A percentile compares a stretch with the other conserved stretches of the same genome.
Conservation (phyloP, 2,329 filamentous ascomycete species). For the Ceratocystis diversiconidia region DNA sequence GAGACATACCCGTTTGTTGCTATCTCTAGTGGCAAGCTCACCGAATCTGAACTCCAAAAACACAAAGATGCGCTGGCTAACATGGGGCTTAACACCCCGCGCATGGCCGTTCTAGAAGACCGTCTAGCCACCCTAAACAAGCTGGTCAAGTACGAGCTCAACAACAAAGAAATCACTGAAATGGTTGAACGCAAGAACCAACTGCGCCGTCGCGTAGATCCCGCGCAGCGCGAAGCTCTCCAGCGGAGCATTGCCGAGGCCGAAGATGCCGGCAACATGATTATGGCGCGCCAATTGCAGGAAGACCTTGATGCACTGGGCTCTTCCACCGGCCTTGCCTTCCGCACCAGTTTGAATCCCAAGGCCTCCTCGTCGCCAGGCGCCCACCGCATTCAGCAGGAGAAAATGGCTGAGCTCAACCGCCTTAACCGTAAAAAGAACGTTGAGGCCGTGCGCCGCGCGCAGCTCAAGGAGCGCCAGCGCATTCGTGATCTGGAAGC, state of each 20-base stretch:
- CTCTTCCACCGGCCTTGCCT: constrained; percentile 53
- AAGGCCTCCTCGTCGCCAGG: constrained; percentile 32
- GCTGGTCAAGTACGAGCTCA: constrained; percentile 68
- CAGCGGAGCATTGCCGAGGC: constrained; percentile 53
- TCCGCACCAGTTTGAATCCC: constrained; percentile 49
- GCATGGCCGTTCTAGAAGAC: constrained; percentile 49
- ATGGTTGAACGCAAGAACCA: constrained; percentile 60
- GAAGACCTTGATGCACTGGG: constrained; percentile 49
- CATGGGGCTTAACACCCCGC: constrained; percentile 39
- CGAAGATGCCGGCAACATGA: constrained; percentile 46
- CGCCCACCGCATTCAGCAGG: constrained; percentile 51
- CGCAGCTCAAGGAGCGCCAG: constrained; percentile 67
- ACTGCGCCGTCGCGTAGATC: constrained; percentile 51
- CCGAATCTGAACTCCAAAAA: constrained; percentile 71
- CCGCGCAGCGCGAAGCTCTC: constrained; percentile 53
- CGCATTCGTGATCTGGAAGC: constrained; percentile 45
- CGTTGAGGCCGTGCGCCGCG: constrained; percentile 77
- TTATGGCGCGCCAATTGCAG: constrained; percentile 39
- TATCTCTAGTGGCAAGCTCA: constrained; percentile 73
- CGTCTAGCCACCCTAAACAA: constrained; percentile 73
- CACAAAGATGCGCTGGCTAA: constrained; percentile 44
- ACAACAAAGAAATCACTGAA: constrained; percentile 64
- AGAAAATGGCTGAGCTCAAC: constrained; percentile 73
- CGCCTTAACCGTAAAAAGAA: constrained; percentile 71
- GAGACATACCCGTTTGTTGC: constrained; percentile 81